Conservation (phyloP, 1,284 basidiomycete genomes). For the Heterobasidion annosum region DNA sequence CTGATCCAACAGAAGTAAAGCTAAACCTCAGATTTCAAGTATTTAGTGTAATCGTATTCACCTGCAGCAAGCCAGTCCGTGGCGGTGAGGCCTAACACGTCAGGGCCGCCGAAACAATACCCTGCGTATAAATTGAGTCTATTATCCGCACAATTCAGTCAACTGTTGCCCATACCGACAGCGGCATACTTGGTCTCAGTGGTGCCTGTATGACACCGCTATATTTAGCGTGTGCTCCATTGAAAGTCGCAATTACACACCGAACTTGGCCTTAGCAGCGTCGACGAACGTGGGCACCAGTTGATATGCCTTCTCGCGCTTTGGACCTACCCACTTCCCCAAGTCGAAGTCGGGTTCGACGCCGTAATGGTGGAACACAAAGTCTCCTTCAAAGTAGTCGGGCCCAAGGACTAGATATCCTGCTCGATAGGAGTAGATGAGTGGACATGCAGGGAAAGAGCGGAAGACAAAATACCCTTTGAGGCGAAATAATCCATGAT, state of each 20-base stretch:
- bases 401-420: conserved; percentile 44
- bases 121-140: conserved; percentile 19
- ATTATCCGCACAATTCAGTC: background rate
- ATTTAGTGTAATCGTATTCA: conserved; percentile 10
- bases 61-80: conserved; percentile 38
- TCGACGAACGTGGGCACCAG: conserved; percentile 39
- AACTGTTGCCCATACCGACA: conserved; percentile 21
- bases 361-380: conserved; percentile 24
- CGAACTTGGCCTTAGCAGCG: conserved; percentile 35
- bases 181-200: conserved; percentile 21
- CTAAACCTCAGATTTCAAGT: background rate
- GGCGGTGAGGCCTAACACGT: conserved; percentile 33
- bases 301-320: conserved; percentile 23
- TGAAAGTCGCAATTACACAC: conserved; percentile 13
- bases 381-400: conserved; percentile 51
- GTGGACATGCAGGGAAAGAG: background rate
- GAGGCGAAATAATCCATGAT: conserved; percentile 43
- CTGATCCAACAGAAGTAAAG: conserved; percentile 18
- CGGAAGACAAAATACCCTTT: conserved; percentile 24
- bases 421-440: conserved; percentile 11
- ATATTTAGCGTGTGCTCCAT: background rate
- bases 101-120: conserved; percentile 51
- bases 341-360: conserved; percentile 29
- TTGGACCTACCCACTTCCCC: conserved; percentile 28
- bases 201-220: conserved; percentile 4